phyloP scores from a whole-genome alignment of 1,284 basidiomycete species.

The Ustilago crameri region DNA sequence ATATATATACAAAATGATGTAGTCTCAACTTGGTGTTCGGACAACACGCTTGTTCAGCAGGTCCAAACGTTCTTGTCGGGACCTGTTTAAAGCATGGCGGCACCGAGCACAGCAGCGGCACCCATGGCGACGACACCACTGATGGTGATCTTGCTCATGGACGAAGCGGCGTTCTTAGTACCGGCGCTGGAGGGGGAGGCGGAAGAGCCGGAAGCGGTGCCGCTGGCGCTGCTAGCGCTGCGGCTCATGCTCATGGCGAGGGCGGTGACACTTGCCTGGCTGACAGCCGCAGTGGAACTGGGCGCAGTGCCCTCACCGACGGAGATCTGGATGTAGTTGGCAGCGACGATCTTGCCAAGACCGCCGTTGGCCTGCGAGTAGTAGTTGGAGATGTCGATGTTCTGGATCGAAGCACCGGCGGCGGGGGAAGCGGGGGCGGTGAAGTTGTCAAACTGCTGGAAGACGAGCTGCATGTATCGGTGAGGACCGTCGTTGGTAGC shows the following conservation, averaged over 20 bases:
- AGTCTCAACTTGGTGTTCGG: background rate
- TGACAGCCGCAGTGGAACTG: slow-evolving; percentile 36
- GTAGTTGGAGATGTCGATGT: slow-evolving; percentile 34
- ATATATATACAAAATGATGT: no score
- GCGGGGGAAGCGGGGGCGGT: slow-evolving; percentile 39
- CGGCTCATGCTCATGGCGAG: slow-evolving; percentile 44
- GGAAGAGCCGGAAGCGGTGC: slow-evolving; percentile 14
- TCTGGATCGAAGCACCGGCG: slow-evolving; percentile 30
- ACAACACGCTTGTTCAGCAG: no score
- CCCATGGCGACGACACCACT: slow-evolving; percentile 37
- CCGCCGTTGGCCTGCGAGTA: slow-evolving; percentile 49
- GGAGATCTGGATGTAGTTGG: slow-evolving; percentile 57
- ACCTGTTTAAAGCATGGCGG: slow-evolving; percentile 28
- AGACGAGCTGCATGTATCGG: slow-evolving; percentile 59
- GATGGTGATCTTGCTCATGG: slow-evolving; percentile 21
- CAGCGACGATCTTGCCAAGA: slow-evolving; percentile 53
- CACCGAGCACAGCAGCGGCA: slow-evolving; percentile 33
- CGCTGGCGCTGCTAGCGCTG: slow-evolving; percentile 11
- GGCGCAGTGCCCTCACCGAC: slow-evolving; percentile 39
- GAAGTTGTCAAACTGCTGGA: slow-evolving; percentile 54
- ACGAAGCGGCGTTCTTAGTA: slow-evolving; percentile 12
- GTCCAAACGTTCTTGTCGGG: no score
- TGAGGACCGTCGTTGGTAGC: slow-evolving; percentile 52
- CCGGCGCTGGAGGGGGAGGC: slow-evolving; percentile 9
- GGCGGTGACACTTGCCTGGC: slow-evolving; percentile 31